Conservation (phyloP, 2,329 filamentous ascomycete genomes). For the Rasamsonia emersonii region DNA sequence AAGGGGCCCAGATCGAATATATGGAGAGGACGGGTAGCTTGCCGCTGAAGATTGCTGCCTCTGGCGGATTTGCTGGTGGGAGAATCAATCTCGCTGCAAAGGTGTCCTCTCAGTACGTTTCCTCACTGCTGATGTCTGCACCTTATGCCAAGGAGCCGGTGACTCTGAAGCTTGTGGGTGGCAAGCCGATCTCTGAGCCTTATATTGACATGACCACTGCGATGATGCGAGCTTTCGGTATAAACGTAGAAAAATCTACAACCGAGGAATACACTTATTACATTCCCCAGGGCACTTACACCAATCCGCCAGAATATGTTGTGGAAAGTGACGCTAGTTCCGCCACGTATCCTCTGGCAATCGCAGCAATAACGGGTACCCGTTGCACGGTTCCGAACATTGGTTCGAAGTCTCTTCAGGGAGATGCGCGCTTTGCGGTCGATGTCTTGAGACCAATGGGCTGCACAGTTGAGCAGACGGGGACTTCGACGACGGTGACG, state of each 20-base stretch:
- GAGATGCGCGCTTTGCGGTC: slow-evolving; percentile 87
- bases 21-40: slow-evolving; percentile 75
- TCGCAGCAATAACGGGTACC: slow-evolving; percentile 91
- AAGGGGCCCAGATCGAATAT: slow-evolving; percentile 82
- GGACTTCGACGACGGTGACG: slow-evolving; percentile 81
- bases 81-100: slow-evolving; percentile 88
- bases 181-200: slow-evolving; percentile 90
- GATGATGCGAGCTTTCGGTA: slow-evolving; percentile 93
- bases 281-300: slow-evolving; percentile 76
- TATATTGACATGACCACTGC: slow-evolving; percentile 99
- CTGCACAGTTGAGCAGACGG: slow-evolving; percentile 77
- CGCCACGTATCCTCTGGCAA: slow-evolving; percentile 87
- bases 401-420: slow-evolving; percentile 81
- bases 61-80: slow-evolving; percentile 74
- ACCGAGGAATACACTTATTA: slow-evolving; percentile 86
- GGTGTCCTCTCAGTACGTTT: slow-evolving; percentile 98
- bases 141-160: slow-evolving; percentile 94
- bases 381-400: slow-evolving; percentile 97
- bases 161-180: slow-evolving; percentile 82
- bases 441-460: slow-evolving; percentile 91
- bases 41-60: slow-evolving; percentile 73
- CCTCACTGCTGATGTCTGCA: slow-evolving; percentile 90
- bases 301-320: slow-evolving; percentile 75
- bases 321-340: slow-evolving; percentile 97
- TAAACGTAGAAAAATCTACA: slow-evolving; percentile 66